Evolutionary conservation across 495 filamentous ascomycete species (phyloP).

Genomic region (Wilcoxina mikolae): DNA sequence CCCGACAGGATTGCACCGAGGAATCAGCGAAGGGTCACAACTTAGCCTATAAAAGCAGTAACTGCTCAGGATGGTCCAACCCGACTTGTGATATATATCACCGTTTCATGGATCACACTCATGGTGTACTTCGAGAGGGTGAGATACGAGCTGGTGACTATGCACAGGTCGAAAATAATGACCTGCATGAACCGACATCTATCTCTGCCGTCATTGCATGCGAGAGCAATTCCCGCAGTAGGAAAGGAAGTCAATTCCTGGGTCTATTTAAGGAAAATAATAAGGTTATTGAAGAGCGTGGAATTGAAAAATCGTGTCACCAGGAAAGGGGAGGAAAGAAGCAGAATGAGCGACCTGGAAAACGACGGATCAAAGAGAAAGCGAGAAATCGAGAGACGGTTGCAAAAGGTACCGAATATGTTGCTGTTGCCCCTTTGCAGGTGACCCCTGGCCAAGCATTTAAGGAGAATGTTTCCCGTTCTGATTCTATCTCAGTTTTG

Average conservation of each 20-base stretch:
- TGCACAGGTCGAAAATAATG: neutral
- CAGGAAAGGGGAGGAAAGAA: constrained; percentile 34
- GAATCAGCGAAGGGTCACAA: neutral
- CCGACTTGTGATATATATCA: neutral
- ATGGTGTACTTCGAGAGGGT: neutral
- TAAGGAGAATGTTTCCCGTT: constrained; percentile 14
- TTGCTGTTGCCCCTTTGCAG: constrained; percentile 16
- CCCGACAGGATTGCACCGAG: neutral
- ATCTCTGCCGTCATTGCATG: constrained; percentile 27
- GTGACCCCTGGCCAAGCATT: neutral
- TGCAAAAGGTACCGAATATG: constrained; percentile 16
- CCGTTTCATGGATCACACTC: neutral
- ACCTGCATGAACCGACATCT: constrained; percentile 12
- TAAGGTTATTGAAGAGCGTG: constrained; percentile 37
- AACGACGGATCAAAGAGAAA: constrained; percentile 29
- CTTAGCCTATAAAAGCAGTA: neutral
- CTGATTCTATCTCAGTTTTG: constrained; percentile 26
- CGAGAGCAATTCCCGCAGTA: constrained; percentile 69
- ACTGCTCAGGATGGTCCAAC: neutral
- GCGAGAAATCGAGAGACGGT: constrained; percentile 17
- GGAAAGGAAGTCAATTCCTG: constrained; percentile 86
- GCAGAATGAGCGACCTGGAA: constrained; percentile 26
- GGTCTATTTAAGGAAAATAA: constrained; percentile 86
- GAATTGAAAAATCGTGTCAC: constrained; percentile 26
- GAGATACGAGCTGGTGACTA: neutral